A percentile compares a stretch with the other conserved stretches of the same genome.
Evolutionary conservation across 2,329 filamentous ascomycete genomes (phyloP).

Genomic region (Chlorencoelia australis): DNA sequence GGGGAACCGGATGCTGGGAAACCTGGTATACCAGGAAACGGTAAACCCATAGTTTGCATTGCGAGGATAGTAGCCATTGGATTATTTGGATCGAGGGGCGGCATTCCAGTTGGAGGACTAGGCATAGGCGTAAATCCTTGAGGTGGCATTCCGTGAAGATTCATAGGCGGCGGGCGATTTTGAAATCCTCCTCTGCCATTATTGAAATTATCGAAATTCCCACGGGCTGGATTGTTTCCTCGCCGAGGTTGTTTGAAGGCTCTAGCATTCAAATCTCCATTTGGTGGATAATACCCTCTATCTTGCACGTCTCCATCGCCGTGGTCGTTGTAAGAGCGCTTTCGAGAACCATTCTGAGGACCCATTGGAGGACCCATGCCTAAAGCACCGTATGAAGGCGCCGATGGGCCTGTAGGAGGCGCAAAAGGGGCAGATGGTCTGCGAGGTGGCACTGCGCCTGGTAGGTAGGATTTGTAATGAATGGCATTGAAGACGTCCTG

Average conservation of each 20-base stretch:
- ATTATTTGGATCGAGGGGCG: constrained; percentile 47
- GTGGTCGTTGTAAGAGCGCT: constrained; percentile 47
- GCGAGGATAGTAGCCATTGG: constrained; percentile 52
- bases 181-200: constrained; percentile 24
- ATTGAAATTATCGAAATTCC: constrained; percentile 28
- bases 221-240: constrained; percentile 33
- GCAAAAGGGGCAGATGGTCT: constrained; percentile 18
- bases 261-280: constrained; percentile 31
- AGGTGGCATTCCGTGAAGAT: constrained; percentile 10
- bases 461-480: constrained; percentile 49
- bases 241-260: constrained; percentile 51
- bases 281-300: constrained; percentile 23
- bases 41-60: constrained; percentile 47
- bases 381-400: constrained; percentile 15
- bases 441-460: constrained; percentile 38
- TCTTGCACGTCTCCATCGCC: constrained; percentile 34
- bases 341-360: constrained; percentile 30
- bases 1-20: constrained; percentile 18
- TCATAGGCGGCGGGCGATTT: constrained; percentile 14
- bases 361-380: constrained; percentile 17
- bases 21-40: constrained; percentile 34
- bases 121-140: constrained; percentile 18
- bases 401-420: constrained; percentile 22
- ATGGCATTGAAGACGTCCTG: constrained; percentile 61
- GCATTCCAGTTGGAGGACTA: constrained; percentile 27